Evolutionary conservation across 1,284 basidiomycete genomes (phyloP).

Genomic region (Fomitiporia mediterranea): DNA sequence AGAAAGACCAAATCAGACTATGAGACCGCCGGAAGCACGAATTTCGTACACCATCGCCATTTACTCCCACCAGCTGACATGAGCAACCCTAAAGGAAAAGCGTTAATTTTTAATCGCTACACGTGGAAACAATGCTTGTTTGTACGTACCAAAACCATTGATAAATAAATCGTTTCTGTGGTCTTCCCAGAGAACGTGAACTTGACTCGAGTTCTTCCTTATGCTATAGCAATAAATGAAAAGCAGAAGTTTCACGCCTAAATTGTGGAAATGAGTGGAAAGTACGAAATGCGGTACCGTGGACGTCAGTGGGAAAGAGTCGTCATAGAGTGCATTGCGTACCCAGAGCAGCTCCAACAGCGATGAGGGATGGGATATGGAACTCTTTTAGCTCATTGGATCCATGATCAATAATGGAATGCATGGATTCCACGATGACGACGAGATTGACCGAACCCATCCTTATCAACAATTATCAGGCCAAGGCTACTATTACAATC

Average conservation of each 20-base stretch:
- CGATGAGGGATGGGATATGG: conserved; percentile 77
- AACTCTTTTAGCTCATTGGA: conserved; percentile 59
- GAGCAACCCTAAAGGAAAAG: conserved; percentile 66
- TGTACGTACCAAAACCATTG: conserved; percentile 63
- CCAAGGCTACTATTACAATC: background rate
- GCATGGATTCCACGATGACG: conserved; percentile 80
- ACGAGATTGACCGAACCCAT: conserved; percentile 86
- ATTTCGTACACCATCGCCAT: conserved; percentile 70
- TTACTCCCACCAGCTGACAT: conserved; percentile 91
- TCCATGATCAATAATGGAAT: conserved; percentile 59
- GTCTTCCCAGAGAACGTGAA: conserved; percentile 92
- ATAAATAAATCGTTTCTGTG: conserved; percentile 89
- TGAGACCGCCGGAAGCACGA: background rate
- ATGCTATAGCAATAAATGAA: conserved; percentile 86
- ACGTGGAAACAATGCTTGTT: no score
- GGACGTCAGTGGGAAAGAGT: background rate
- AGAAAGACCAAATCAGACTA: background rate
- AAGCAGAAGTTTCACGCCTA: conserved; percentile 79
- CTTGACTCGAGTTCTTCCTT: conserved; percentile 80
- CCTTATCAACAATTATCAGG: conserved; percentile 22
- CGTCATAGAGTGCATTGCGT: background rate
- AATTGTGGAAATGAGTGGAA: background rate
- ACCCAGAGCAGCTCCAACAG: conserved; percentile 82
- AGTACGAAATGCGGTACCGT: background rate
- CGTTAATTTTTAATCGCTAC: no score